Evolutionary conservation across 768 basidiomycete species (phyloP).

Genomic region (Gymnopilus junonius): DNA sequence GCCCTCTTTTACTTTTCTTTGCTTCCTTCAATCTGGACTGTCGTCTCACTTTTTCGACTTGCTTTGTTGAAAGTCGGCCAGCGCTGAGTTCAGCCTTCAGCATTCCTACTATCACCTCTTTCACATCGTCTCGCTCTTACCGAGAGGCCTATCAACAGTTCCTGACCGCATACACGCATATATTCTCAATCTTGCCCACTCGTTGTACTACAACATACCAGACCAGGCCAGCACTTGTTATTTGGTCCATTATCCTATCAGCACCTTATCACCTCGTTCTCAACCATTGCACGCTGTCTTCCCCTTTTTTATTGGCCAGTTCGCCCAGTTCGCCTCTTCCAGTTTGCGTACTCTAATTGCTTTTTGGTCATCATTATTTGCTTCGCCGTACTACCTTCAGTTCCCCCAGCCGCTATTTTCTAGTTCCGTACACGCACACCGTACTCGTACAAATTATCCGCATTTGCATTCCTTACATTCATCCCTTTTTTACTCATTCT

Average conservation of each 20-base stretch:
- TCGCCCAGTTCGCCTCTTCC: neutral
- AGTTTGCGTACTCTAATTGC: neutral
- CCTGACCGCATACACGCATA: neutral
- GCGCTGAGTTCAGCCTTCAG: neutral
- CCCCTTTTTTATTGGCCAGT: neutral
- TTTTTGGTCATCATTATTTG: neutral
- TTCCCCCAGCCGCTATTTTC: neutral
- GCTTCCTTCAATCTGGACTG: neutral
- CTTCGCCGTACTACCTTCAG: neutral
- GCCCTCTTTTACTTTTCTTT: neutral
- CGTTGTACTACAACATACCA: neutral
- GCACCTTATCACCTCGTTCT: neutral
- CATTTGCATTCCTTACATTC: constrained; percentile 10
- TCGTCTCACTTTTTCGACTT: neutral
- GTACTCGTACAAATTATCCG: neutral
- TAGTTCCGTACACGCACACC: neutral
- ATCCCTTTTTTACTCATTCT: constrained; percentile 10
- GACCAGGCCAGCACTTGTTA: neutral
- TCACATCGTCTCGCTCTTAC: neutral
- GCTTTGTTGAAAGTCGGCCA: neutral
- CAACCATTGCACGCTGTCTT: neutral
- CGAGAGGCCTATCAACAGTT: neutral
- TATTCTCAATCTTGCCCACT: neutral
- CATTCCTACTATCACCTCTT: neutral
- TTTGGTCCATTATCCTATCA: neutral